Conservation (phyloP, 1,284 basidiomycete species). For the Porodaedalea pini region DNA sequence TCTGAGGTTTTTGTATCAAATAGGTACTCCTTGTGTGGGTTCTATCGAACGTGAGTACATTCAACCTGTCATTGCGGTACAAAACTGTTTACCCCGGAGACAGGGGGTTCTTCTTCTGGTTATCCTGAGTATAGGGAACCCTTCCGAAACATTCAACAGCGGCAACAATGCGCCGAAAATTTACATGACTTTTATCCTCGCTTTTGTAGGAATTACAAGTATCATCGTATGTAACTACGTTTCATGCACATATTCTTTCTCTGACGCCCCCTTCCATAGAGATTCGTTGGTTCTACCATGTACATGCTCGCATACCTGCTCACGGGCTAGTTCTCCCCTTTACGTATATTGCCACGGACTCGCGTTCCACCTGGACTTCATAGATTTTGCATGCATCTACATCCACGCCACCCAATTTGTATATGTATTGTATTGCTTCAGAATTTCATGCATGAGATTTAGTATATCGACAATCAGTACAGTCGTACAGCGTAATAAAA, state of each 20-base stretch:
- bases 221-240: constrained; percentile 46
- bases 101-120: constrained; percentile 71
- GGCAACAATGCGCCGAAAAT: constrained; percentile 54
- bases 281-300: constrained; percentile 60
- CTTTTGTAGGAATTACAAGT: constrained; percentile 75
- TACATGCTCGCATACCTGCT: constrained; percentile 45
- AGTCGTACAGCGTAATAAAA: too few relatives aligned
- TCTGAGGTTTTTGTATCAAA: neutral
- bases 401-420: neutral
- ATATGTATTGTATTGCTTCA: neutral
- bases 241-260: constrained; percentile 25
- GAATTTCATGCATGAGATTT: too few relatives aligned
- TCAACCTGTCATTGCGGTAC: constrained; percentile 10
- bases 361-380: neutral
- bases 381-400: neutral
- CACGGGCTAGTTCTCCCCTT: constrained; percentile 1
- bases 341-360: neutral
- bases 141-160: constrained; percentile 60
- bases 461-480: too few relatives aligned
- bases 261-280: constrained; percentile 29
- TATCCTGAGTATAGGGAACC: constrained; percentile 68
- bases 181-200: constrained; percentile 79
- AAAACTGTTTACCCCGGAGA: neutral
- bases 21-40: constrained; percentile 81
- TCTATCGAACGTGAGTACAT: constrained; percentile 70